These are phyloP conservation scores for Salinomyces thailandicus DNA, from an alignment of 2,329 filamentous ascomycete species.

Conservation along the genomic window DNA sequence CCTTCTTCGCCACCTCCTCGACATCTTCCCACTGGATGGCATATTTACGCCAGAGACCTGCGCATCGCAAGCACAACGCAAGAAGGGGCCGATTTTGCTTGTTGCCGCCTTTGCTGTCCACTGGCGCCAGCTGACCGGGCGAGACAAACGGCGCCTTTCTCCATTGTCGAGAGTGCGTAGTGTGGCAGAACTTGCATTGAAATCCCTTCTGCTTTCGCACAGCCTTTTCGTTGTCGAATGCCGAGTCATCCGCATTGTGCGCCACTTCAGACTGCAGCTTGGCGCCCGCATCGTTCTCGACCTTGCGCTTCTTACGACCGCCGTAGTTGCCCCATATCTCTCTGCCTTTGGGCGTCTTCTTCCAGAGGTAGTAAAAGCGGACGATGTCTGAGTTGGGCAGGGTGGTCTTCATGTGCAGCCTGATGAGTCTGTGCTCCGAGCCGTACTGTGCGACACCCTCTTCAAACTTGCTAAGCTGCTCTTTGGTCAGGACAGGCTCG, in stretches of 20 bases:
- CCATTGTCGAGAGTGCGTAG: slow-evolving; percentile 77
- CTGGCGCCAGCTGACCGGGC: slow-evolving; percentile 57
- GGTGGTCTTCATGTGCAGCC: slow-evolving; percentile 67
- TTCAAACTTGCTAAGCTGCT: slow-evolving; percentile 83
- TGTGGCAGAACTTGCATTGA: slow-evolving; percentile 85
- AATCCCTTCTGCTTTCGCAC: slow-evolving; percentile 68
- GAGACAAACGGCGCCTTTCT: slow-evolving; percentile 71
- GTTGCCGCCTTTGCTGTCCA: slow-evolving; percentile 50
- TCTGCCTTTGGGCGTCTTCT: slow-evolving; percentile 76
- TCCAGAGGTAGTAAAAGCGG: slow-evolving; percentile 96
- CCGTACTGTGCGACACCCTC: slow-evolving; percentile 83
- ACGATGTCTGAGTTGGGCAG: slow-evolving; percentile 71
- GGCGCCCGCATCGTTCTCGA: slow-evolving; percentile 47
- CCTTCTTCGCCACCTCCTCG: slow-evolving; percentile 83
- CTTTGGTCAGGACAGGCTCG: slow-evolving; percentile 67
- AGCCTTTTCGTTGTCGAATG: slow-evolving; percentile 85
- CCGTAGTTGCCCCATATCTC: slow-evolving; percentile 85
- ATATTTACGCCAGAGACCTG: slow-evolving; percentile 89
- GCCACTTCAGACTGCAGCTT: slow-evolving; percentile 88
- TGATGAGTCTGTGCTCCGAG: slow-evolving; percentile 76
- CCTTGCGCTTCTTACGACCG: slow-evolving; percentile 75
- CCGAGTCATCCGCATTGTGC: slow-evolving; percentile 86
- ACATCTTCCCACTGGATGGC: slow-evolving; percentile 91
- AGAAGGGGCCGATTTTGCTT: slow-evolving; percentile 64
- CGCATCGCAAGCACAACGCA: slow-evolving; percentile 81